These are phyloP conservation scores for Penicillium sp. DNA, from an alignment of 2,329 filamentous ascomycete genomes.

Conservation along the genomic window DNA sequence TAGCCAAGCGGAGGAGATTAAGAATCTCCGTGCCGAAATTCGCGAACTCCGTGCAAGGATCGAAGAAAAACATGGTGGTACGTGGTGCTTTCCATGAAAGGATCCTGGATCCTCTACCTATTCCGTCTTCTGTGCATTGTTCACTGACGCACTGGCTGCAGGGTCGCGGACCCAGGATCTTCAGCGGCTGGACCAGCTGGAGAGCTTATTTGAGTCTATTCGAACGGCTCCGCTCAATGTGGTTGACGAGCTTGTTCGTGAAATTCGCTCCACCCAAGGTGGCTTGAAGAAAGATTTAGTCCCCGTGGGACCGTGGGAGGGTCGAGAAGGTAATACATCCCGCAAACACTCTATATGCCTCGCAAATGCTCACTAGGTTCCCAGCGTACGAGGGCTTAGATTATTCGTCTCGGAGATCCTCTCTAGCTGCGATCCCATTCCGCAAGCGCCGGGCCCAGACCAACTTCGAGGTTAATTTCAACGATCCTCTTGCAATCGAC, in stretches of 20 bases:
- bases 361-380: background rate
- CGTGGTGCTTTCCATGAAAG: background rate
- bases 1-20: conserved; percentile 35
- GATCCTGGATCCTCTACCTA: background rate
- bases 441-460: conserved; percentile 5
- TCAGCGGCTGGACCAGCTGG: conserved; percentile 28
- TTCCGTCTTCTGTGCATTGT: background rate
- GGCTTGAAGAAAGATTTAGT: conserved; percentile 15
- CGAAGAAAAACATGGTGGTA: conserved; percentile 23
- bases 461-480: conserved; percentile 10
- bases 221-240: conserved; percentile 29
- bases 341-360: background rate
- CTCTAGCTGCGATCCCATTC: conserved; percentile 7
- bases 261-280: conserved; percentile 24
- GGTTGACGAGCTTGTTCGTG: conserved; percentile 29
- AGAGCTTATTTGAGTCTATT: conserved; percentile 32
- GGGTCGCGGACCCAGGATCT: conserved; percentile 16
- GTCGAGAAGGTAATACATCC: conserved; percentile 19
- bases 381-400: conserved; percentile 17
- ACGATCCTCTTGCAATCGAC: conserved; percentile 7
- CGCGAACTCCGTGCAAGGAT: conserved; percentile 27
- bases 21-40: conserved; percentile 33
- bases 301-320: conserved; percentile 22
- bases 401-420: conserved; percentile 5
- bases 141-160: conserved; percentile 9